These are phyloP conservation scores for Lecanicillium sp. DNA, from an alignment of 2,329 filamentous ascomycete genomes.

Conservation along the genomic window DNA sequence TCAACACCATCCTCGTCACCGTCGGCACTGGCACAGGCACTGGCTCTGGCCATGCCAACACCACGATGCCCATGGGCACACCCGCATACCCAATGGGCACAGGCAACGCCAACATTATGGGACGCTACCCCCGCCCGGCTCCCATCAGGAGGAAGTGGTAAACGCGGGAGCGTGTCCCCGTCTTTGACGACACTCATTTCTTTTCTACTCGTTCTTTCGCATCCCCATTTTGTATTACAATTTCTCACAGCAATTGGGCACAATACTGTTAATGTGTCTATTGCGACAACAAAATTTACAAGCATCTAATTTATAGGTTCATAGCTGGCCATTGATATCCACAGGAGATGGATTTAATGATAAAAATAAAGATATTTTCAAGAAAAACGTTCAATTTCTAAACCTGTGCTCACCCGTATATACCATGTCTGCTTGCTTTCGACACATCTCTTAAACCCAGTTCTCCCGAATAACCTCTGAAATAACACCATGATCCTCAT, in stretches of 20 bases:
- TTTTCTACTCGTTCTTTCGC: not conserved
- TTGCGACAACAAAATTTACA: not conserved
- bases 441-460: slow-evolving; percentile 21
- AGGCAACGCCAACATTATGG: not conserved
- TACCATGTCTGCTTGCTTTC: too few relatives aligned
- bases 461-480: slow-evolving; percentile 57
- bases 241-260: not conserved
- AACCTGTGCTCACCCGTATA: too few relatives aligned
- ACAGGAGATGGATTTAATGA: slow-evolving; percentile 1
- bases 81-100: not conserved
- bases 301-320: slow-evolving; percentile 4
- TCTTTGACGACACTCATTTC: not conserved
- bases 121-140: not conserved
- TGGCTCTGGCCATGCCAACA: too few relatives aligned
- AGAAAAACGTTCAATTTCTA: not conserved
- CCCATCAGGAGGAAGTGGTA: slow-evolving; percentile 1
- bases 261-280: not conserved
- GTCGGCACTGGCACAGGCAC: slow-evolving; percentile 9
- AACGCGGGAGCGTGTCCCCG: not conserved
- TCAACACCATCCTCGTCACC: slow-evolving; percentile 28
- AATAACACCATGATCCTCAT: slow-evolving; percentile 71
- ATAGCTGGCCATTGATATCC: slow-evolving; percentile 1
- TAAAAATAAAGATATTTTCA: not conserved
- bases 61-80: not conserved
- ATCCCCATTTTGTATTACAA: not conserved